A percentile compares a stretch with the other conserved stretches of the same genome.
Conservation (phyloP, 257 asterid genomes). For the Agastache rugosa region DNA sequence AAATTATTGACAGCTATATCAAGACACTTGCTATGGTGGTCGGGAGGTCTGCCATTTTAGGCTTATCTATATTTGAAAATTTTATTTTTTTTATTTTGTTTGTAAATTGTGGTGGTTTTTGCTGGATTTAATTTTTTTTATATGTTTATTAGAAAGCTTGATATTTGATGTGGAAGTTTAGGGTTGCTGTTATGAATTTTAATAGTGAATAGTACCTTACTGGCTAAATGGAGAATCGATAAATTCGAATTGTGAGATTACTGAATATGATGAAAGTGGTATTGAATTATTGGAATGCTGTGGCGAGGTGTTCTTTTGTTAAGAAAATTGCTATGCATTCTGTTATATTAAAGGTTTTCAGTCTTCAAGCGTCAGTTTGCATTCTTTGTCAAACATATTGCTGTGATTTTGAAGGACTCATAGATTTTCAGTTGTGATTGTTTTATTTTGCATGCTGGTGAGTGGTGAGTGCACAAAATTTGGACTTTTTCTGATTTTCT, state of each 20-base stretch:
- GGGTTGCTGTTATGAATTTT: neutral
- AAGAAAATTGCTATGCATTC: too few species aligned
- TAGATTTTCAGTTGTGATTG: neutral
- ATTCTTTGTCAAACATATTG: too few species aligned
- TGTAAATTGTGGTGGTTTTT: neutral
- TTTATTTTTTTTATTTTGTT: neutral
- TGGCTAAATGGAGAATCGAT: neutral
- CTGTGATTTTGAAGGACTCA: too few species aligned
- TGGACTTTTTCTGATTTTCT: neutral
- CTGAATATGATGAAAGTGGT: neutral
- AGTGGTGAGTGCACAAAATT: neutral
- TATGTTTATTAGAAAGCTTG: neutral
- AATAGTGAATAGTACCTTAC: neutral
- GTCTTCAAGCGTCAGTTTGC: too few species aligned
- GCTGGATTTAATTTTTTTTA: neutral
- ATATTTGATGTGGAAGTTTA: neutral
- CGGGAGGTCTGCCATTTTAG: slow-evolving; percentile 64
- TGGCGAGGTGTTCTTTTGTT: too few species aligned
- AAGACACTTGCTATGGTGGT: slow-evolving; percentile 72
- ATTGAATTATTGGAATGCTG: too few species aligned
- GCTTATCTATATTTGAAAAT: neutral
- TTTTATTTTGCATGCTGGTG: neutral
- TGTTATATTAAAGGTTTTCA: too few species aligned
- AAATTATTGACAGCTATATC: slow-evolving; percentile 74
- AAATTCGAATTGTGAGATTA: slow-evolving; percentile 1